Conservation (phyloP, 169 alveolate species). For the Plasmodium gaboni region DNA sequence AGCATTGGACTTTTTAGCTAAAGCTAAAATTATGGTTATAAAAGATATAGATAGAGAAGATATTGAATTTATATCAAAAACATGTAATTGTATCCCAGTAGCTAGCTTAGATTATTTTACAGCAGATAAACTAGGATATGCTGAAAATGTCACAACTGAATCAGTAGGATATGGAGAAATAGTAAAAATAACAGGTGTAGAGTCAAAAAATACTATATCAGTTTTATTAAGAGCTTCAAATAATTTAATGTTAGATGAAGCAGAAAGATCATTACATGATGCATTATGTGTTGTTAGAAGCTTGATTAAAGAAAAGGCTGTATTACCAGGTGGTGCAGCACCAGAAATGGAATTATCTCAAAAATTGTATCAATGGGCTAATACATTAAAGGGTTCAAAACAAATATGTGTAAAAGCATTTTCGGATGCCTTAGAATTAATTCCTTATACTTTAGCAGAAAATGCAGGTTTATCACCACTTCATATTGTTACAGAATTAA, state of each 20-base stretch:
- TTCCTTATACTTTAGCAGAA: conserved; percentile 99
- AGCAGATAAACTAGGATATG: conserved; percentile 97
- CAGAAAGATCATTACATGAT: conserved; percentile 99
- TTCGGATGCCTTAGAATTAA: conserved; percentile 99
- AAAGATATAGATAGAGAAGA: conserved; percentile 98
- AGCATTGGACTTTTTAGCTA: conserved; percentile 97
- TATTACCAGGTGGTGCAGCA: conserved; percentile 99
- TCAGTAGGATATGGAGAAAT: conserved; percentile 93
- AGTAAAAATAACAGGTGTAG: conserved; percentile 96
- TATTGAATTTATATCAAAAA: conserved; percentile 94
- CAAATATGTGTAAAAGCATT: conserved; percentile 96
- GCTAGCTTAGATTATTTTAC: conserved; percentile 98
- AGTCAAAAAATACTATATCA: conserved; percentile 95
- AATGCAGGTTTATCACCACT: conserved; percentile 99
- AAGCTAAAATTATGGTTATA: conserved; percentile 97
- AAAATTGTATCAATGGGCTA: conserved; percentile 90
- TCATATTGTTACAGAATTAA: conserved; percentile 96
- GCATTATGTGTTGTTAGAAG: conserved; percentile 99
- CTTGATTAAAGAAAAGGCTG: conserved; percentile 94
- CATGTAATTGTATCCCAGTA: conserved; percentile 96
- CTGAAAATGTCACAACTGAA: conserved; percentile 91
- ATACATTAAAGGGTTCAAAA: conserved; percentile 95
- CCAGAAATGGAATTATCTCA: conserved; percentile 97
- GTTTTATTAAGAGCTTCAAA: conserved; percentile 98
- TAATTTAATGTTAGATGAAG: conserved; percentile 96